Percentiles rank a stretch among this genome's conserved stretches.
Conservation (phyloP, 306 rosid species). For the Canavalia gladiata region DNA sequence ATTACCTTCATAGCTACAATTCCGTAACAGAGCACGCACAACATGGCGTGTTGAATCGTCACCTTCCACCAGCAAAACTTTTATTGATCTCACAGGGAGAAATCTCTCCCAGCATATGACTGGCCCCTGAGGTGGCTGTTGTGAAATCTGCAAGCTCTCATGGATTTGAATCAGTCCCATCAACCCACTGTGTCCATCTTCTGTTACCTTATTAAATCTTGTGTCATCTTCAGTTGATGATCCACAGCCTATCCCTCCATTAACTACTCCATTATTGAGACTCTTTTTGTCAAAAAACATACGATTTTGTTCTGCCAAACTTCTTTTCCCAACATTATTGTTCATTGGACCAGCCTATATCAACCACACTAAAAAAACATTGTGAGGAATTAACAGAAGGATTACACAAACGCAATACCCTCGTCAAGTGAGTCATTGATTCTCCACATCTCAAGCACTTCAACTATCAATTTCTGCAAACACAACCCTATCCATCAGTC, state of each 20-base stretch:
- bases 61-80: constrained; percentile 71
- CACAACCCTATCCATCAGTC: constrained; percentile 43
- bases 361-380: constrained; percentile 56
- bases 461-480: constrained; percentile 56
- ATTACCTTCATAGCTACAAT: constrained; percentile 75
- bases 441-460: constrained; percentile 45
- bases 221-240: constrained; percentile 54
- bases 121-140: constrained; percentile 57
- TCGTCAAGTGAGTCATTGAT: constrained; percentile 39
- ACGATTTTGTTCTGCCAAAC: constrained; percentile 49
- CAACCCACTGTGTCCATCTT: constrained; percentile 53
- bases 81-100: constrained; percentile 69
- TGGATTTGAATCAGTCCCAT: constrained; percentile 55
- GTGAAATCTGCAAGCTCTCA: constrained; percentile 56
- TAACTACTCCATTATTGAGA: constrained; percentile 52
- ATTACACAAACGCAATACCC: constrained; percentile 45
- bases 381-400: constrained; percentile 47
- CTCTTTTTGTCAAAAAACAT: constrained; percentile 50
- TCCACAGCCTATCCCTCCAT: constrained; percentile 56
- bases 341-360: constrained; percentile 50
- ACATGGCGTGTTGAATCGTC: constrained; percentile 75
- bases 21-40: constrained; percentile 68
- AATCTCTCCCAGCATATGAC: constrained; percentile 63
- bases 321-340: constrained; percentile 42
- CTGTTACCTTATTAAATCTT: constrained; percentile 45